Base-by-base conservation (phyloP, 2,329 filamentous ascomycete species). In the Harringtonia aguacate region DNA sequence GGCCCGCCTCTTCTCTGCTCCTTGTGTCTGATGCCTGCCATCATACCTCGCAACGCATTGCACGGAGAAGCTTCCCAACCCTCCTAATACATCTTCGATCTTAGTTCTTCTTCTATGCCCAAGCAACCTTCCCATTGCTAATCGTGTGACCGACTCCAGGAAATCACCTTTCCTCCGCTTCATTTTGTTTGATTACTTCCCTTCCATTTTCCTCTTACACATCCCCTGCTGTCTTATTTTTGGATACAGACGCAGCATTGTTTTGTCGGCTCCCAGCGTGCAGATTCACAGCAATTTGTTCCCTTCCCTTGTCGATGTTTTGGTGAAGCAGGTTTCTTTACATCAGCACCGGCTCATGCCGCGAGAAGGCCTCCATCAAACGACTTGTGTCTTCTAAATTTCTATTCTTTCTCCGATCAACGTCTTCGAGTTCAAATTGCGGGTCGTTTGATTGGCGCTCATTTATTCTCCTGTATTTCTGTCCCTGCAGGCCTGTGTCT, bases 251-350 rank as follows among this genome's bases (percentile, higher is more conserved):
- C 24, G 33, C n/a, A 8, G 21, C 22, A 8, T 37, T 15, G 12
- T 37, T 24, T 37, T 13, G 8, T 14, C 4, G n/a, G n/a, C n/a
- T n/a, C 17, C n/a, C 4, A n/a, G 33, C 33, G 8, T 35, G n/a
- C 33, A 6, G 8, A 12, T 35, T 12, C 8, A 35, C 33, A 35
- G 15, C 31, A 33, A 33, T 33, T 33, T 34, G 9, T 14, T 17
- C 36, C 24, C 36, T 47, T 21, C 20, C 46, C 33, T 45, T 47
- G 35, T 45, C 46, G 42, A 41, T 40, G 42, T 33, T 40, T 51
- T 44, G 39, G 45, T 49, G 44, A 47, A 46, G 44, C 52, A 48
- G 46, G 41, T 44, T 50, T 51, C 47, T 45, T 48, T 46, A 50
- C 48, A 31, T 44, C 46, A 39, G 27, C 34, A 15, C 27, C 35